These are phyloP conservation scores for Aspergillus sclerotioniger DNA, from an alignment of 495 filamentous ascomycete species.

Conservation along the genomic window DNA sequence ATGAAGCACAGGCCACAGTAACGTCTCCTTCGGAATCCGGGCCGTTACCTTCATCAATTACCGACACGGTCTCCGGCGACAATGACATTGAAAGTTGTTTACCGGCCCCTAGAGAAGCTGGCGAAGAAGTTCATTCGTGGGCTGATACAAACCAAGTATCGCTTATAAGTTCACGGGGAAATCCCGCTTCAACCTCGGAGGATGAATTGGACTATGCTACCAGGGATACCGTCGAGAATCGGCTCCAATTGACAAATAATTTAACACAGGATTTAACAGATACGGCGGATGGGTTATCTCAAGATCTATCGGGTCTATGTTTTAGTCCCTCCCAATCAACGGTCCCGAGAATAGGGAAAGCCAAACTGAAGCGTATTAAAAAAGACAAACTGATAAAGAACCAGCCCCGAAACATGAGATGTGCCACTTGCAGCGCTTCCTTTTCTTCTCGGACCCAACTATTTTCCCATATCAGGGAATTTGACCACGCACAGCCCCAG, in stretches of 20 bases:
- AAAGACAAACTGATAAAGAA: slow-evolving; percentile 58
- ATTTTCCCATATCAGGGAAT: slow-evolving; percentile 70
- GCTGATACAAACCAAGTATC: neutral
- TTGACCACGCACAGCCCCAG: slow-evolving; percentile 54
- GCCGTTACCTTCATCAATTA: neutral
- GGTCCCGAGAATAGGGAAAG: slow-evolving; percentile 69
- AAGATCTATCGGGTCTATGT: slow-evolving; percentile 23
- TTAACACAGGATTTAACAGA: slow-evolving; percentile 4
- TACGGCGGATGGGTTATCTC: slow-evolving; percentile 19
- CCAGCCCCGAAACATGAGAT: slow-evolving; percentile 46
- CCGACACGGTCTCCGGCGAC: neutral
- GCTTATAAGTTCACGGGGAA: neutral
- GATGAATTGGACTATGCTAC: slow-evolving; percentile 40
- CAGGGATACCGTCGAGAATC: slow-evolving; percentile 41
- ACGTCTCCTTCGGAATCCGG: neutral
- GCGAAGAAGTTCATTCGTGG: neutral
- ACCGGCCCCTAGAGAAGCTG: neutral
- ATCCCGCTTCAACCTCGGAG: neutral
- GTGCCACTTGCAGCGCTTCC: slow-evolving; percentile 55
- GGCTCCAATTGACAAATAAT: slow-evolving; percentile 16
- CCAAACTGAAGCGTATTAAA: slow-evolving; percentile 83
- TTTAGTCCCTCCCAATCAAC: slow-evolving; percentile 21
- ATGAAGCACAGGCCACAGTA: neutral
- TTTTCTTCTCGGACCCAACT: slow-evolving; percentile 70
- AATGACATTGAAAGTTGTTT: neutral